Conservation (phyloP, 2,329 filamentous ascomycete genomes). For the Endocalyx cinctus region DNA sequence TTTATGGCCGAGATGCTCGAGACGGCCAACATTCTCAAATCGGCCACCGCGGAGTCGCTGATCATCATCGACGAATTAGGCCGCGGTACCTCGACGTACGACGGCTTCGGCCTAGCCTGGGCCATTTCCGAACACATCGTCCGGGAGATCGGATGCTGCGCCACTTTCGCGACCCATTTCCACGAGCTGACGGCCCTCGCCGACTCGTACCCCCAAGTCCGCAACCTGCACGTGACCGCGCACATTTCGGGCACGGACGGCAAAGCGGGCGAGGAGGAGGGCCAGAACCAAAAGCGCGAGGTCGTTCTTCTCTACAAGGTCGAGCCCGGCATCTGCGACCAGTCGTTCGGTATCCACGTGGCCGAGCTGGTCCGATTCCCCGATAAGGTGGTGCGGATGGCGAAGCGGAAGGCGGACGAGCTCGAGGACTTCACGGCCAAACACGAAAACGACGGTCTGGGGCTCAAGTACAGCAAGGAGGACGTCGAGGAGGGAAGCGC, state of each 20-base stretch:
- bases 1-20: conserved; percentile 99
- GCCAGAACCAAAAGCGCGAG: conserved; percentile 59
- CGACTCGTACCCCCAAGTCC: conserved; percentile 80
- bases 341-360: conserved; percentile 97
- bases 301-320: conserved; percentile 97
- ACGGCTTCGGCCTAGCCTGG: conserved; percentile 98
- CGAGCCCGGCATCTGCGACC: conserved; percentile 90
- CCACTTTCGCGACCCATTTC: conserved; percentile 96
- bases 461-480: conserved; percentile 65
- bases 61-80: conserved; percentile 99
- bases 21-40: conserved; percentile 97
- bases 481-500: conserved; percentile 87
- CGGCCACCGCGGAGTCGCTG: conserved; percentile 86
- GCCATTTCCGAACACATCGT: conserved; percentile 95
- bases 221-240: conserved; percentile 92
- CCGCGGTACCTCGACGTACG: conserved; percentile 94
- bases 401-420: conserved; percentile 97
- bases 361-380: conserved; percentile 95
- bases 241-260: conserved; percentile 60
- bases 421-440: conserved; percentile 90
- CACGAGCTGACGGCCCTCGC: conserved; percentile 92
- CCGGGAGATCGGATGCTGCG: conserved; percentile 88
- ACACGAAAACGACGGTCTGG: conserved; percentile 53
- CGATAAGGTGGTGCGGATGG: conserved; percentile 96
- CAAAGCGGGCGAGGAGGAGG: conserved; percentile 29